Base-by-base conservation (phyloP, 2,329 filamentous ascomycete species). In the Pseudocercospora eumusae region DNA sequence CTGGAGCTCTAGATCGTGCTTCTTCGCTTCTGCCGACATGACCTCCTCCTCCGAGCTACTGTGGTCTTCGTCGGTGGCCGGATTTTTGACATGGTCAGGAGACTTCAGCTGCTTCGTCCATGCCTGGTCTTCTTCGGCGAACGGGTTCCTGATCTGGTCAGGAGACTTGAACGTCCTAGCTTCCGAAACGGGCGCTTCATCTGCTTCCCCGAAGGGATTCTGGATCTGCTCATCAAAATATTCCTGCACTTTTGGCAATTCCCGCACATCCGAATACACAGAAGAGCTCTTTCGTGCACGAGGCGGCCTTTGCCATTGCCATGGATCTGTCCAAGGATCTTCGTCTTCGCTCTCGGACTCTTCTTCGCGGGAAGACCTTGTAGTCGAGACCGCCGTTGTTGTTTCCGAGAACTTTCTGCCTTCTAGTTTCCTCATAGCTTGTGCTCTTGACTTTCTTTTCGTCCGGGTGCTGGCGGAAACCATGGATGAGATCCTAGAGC, bases 371-470 rank as follows among this genome's bases (percentile, higher is more conserved):
- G n/a, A n/a, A n/a, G n/a, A n/a, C n/a, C 21, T 27, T 50, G 20
- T 49, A 6, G n/a, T 4, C 18, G 20, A 53, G 56, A 11, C 20
- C 13, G 15, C 4, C 15, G 25, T 25, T 4, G 42, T 56, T 1
- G 28, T 11, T 11, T 50, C 50, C 2, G 59, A 56, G 4, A 40
- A 20, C n/a, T 47, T 25, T 31, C 59, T 57, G 10, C 59, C 59
- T 23, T 61, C 59, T 8, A 61, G 44, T 11, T 53, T 56, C 13
- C 53, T 11, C 53, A 61, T 50, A 5, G 59, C 53, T 25, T 57
- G 53, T 23, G 59, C 59, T 44, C 59, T 47, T 7, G 44, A 61
- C 13, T 44, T 53, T 21, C 31, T 53, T 28, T 61, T 61, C 11
- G 52, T 61, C 4, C 52, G 27, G 2, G 52, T 55, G 25, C 42